Conservation (phyloP, 2,329 filamentous ascomycete species). For the Colletotrichum sublineola region DNA sequence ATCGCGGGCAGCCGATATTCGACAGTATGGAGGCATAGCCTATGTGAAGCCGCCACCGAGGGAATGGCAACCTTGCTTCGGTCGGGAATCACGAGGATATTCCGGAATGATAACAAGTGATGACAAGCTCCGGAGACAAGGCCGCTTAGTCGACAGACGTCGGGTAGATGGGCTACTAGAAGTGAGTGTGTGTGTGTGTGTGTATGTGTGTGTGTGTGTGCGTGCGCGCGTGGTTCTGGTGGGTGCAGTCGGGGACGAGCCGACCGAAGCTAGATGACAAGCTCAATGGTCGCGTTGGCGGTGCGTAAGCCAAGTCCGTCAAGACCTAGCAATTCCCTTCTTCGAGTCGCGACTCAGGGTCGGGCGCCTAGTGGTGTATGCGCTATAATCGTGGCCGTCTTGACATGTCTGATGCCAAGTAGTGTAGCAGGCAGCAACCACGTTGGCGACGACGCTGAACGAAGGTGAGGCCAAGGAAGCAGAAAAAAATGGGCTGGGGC, state of each 20-base stretch:
- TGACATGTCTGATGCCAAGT: conserved; percentile 28
- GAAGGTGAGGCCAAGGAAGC: conserved; percentile 9
- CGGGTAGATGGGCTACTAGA: conserved; percentile 6
- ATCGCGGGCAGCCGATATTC: not conserved
- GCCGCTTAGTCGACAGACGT: conserved; percentile 9
- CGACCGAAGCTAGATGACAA: conserved; percentile 20
- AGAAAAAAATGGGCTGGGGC: conserved; percentile 11
- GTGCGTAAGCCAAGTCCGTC: conserved; percentile 32
- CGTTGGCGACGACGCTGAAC: conserved; percentile 11
- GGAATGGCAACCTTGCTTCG: conserved; percentile 1
- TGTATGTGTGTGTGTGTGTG: not conserved
- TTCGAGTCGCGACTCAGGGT: conserved; percentile 15
- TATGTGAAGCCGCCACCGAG: not conserved
- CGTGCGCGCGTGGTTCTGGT: not conserved
- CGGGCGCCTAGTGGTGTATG: conserved; percentile 3
- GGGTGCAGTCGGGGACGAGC: conserved; percentile 8
- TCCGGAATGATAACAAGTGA: conserved; percentile 15
- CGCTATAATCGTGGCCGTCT: conserved; percentile 14
- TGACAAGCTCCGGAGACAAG: conserved; percentile 18
- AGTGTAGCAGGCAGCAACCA: conserved; percentile 5
- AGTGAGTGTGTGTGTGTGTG: not conserved
- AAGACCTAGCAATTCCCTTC: not conserved
- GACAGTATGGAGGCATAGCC: not conserved
- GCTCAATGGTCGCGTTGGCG: conserved; percentile 12
- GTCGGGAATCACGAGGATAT: conserved; percentile 27